Evolutionary conservation across 345 rosid genomes (phyloP), one percentile per base, ranked within the genome.

Genomic region (Atalantia buxifolia): DNA sequence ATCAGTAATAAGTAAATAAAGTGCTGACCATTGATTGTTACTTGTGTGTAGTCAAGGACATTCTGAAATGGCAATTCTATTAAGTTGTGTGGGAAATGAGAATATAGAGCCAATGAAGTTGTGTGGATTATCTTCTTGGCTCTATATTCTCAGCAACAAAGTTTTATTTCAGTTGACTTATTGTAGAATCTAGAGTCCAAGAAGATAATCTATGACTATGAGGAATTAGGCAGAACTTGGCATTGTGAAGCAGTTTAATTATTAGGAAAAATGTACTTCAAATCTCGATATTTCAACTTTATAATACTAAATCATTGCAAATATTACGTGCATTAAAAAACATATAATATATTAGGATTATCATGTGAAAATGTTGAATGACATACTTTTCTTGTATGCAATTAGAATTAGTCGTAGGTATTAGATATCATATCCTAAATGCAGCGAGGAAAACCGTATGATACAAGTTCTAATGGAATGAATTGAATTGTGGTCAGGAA

Each of bases 191-290:
- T 89, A 92, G 98, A 1, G 99, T 33, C 36, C 36, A 94, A n/a
- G 98, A 96, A 80, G 98, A 96, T 78, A 92, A 97, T 69, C 99
- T 97, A 21, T 97, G 91, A 42, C 99, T 97, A 21, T 97, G 91
- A 42, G 98, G 98, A 71, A 97, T 94, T n/a, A 92, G 93, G 81
- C 99, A 94, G 85, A 94, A 92, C 86, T 90, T 96, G 53, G 98
- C 93, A 76, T 91, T 88, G 78, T 90, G 87, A 56, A 96, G 86
- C 85, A 94, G 98, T 80, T 92, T 88, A 85, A 96, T 94, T 92
- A 42, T 89, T 90, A 6, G 93, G 84, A 75, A 98, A 97, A 30
- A 90, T 91, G 74, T 94, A 86, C 92, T 92, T 90, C 89, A 96
- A 81, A 78, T 94, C 97, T 79, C 95, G 98, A 87, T 86, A 92